Percentiles rank a stretch among this genome's conserved stretches.
Evolutionary conservation across 805 yeast genomes (phyloP).

Genomic region (Metschnikowia lochheadii): DNA sequence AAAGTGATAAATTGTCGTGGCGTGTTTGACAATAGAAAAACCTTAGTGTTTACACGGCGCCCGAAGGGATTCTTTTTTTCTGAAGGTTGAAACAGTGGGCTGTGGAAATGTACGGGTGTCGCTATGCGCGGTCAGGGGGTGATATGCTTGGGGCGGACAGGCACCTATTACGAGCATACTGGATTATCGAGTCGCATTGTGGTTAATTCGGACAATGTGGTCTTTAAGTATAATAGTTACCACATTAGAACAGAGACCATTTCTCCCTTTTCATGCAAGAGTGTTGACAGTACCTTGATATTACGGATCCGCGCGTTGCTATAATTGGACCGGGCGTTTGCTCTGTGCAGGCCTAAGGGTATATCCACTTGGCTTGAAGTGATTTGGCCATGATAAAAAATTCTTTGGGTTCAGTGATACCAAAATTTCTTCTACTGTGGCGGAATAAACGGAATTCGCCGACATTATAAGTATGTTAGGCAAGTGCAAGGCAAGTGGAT

Average conservation of each 20-base stretch:
- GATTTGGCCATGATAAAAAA: not conserved
- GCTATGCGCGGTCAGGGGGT: conserved; percentile 12
- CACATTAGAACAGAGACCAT: not conserved
- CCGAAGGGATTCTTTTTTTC: conserved; percentile 10
- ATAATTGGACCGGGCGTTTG: not conserved
- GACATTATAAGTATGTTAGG: not conserved
- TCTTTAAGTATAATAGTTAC: not conserved
- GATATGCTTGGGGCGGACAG: conserved; percentile 1
- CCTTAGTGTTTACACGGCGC: conserved; percentile 5
- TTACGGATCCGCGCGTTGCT: conserved; percentile 1
- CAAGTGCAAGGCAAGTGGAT: not conserved
- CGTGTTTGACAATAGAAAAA: conserved; percentile 4
- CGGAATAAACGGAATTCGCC: not conserved
- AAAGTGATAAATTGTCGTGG: conserved; percentile 2
- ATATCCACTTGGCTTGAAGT: not conserved
- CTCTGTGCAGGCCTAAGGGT: not conserved
- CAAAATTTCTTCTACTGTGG: not conserved
- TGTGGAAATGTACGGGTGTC: conserved; percentile 18
- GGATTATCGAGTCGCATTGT: not conserved
- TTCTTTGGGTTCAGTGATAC: not conserved
- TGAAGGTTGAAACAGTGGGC: conserved; percentile 13
- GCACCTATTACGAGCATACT: not conserved
- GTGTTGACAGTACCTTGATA: not conserved
- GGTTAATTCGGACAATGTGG: not conserved
- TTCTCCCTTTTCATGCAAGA: not conserved